Evolutionary conservation across 345 rosid genomes (phyloP), one percentile per base, ranked within the genome.

Genomic region (Heritiera littoralis): DNA sequence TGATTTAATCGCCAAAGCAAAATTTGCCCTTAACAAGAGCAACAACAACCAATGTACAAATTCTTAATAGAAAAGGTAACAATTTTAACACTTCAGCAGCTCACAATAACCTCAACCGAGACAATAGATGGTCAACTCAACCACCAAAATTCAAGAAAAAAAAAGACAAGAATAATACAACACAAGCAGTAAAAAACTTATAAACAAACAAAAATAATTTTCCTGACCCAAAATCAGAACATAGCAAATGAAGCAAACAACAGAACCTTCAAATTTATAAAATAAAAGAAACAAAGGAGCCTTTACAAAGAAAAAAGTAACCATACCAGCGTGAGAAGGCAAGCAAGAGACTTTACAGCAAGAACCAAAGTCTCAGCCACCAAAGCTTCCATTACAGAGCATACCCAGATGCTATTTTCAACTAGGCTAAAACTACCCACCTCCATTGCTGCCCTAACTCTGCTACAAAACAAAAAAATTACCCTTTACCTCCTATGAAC

Each of bases 311-410:
- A 78, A 63, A 61, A 20, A 73, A 68, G 41, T 73, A 32, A 15
- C 52, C 75, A 78, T 90, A 88, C 90, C 88, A 78, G 73, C 75
- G 84, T 82, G 81, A 84, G 82, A 30, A 86, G 78, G 86, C 82
- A 84, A 76, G 88, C 81, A n/a, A 90, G 86, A 84, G 86, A 86
- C 81, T 79, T 86, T 49, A 79, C 84, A 68, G 78, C 71, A 67
- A 87, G 10, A 75, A 88, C 56, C 67, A 86, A 66, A 48, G 85
- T 83, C 80, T 84, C 89, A 49, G 80, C 81, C 80, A 78, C 76
- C 76, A 69, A 15, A 78, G 79, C 80, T 78, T 87, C 85, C 82
- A 73, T 28, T 55, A 76, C 56, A 76, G 83, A 83, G 83, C 70
- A 85, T 7, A 78, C 87, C 85, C 80, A 74, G 73, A 75, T 61